Evolutionary conservation across 139 green algal species (phyloP), one percentile per base, ranked within the genome.

Genomic region (Chlamydomonas eustigma): DNA sequence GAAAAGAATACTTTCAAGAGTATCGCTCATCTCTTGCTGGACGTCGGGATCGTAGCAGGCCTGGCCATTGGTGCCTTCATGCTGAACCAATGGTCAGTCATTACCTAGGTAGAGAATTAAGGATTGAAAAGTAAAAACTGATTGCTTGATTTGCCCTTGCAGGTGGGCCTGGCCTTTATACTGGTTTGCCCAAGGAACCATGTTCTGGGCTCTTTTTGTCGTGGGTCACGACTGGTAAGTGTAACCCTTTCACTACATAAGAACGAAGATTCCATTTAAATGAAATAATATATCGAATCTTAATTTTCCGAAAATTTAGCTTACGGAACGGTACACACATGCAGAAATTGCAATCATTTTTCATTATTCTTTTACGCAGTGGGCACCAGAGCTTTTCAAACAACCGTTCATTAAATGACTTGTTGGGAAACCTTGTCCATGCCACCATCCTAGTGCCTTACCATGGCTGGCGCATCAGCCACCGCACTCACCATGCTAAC

Each of bases 181-280:
- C 88, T 98, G 93, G 93, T 33, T 97, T 30, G 93, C 93, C 1
- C 93, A 98, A 83, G 94, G 94, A 39, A 98, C 94, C 85, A 98
- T 98, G 94, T 98, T 98, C 85, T 98, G 94, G 94, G 94, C 94
- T 1, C 91, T 98, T 3, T 98, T 98, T 63, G 94, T 98, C 2
- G 89, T 98, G 2, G 94, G 94, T 39, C 94, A 98, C 76, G 94
- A 98, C 88, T 98, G 94, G 75, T 84, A 89, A 86, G 44, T 58
- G 44, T 28, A 58, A 28, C 12, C 44, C n/a, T n/a, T n/a, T n/a
- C n/a, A n/a, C n/a, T n/a, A n/a, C n/a, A n/a, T n/a, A n/a, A n/a
- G n/a, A n/a, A n/a, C n/a, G n/a, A n/a, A n/a, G n/a, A n/a, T n/a
- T n/a, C n/a, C n/a, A n/a, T n/a, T n/a, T n/a, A n/a, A n/a, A n/a